Evolutionary conservation across 441 rosid species (phyloP), one percentile per base, ranked within the genome.

Genomic region (Gossypium trilobum): DNA sequence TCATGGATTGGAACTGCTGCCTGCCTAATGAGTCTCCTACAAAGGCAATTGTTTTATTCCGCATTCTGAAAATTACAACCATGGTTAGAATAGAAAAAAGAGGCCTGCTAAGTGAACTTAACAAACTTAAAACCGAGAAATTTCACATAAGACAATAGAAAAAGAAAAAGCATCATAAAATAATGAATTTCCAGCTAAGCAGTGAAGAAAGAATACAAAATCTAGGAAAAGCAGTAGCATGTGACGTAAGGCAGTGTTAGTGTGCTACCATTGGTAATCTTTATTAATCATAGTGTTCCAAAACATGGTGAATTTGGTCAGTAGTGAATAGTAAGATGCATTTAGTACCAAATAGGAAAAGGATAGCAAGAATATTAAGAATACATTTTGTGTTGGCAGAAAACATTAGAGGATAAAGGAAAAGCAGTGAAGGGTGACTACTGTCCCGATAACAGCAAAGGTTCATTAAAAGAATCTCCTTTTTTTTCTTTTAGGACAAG

Each of bases 11-110:
- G 77, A 91, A 91, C 70, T 89, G 94, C 72, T 91, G 92, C 75
- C 96, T 82, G 22, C 92, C 94, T 50, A 91, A 72, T 17, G 92
- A 91, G 78, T 91, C 94, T 74, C 96, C 94, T 20, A 91, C 71
- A 65, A 91, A 89, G 27, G 94, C 96, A 69, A 87, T 84, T 3
- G 94, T 86, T 84, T 86, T 88, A 81, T 84, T 78, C 89, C 83
- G 84, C 89, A 89, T 86, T 82, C 97, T 93, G 87, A 31, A 74
- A 73, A 29, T 22, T 16, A 36, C 10, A 66, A 7, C 20, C 52
- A 29, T 29, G 9, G 71, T 61, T 50, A 56, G 23, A 65, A 65
- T 42, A 65, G 27, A 20, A 20, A 42, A 42, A 42, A 10, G 46
- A 11, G 33, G 13, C 31, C 5, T 20, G 22, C 9, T 4, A 4